Conservation (phyloP, 257 asterid species). For the Coffea canephora region DNA sequence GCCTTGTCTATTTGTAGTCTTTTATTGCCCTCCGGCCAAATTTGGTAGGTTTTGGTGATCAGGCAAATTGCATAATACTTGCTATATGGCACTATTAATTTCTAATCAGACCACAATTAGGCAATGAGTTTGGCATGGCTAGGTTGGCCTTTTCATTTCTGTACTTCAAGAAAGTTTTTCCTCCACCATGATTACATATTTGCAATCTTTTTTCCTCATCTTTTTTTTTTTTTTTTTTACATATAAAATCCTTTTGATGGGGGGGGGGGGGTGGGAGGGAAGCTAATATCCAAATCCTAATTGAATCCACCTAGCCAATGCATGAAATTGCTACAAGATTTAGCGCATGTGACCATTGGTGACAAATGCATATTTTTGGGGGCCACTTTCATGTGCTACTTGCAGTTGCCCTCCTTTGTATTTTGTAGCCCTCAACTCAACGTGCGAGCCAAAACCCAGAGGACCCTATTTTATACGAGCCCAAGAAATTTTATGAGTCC, state of each 20-base stretch:
- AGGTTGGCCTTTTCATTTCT: background rate
- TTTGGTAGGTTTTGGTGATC: background rate
- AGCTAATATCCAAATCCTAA: conserved; percentile 14
- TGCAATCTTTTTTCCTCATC: background rate
- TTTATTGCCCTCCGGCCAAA: background rate
- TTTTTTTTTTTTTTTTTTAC: too few relatives aligned
- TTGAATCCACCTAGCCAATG: conserved; percentile 30
- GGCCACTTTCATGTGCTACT: conserved; percentile 65
- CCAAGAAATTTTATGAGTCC: background rate
- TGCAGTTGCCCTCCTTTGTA: conserved; percentile 16
- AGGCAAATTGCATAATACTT: background rate
- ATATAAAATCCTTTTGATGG: too few relatives aligned
- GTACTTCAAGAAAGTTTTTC: conserved; percentile 9
- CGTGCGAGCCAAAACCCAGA: background rate
- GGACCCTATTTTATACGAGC: background rate
- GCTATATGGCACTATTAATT: background rate
- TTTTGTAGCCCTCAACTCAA: too few relatives aligned
- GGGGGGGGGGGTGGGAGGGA: background rate
- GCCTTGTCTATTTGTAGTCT: too few relatives aligned
- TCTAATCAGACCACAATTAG: background rate
- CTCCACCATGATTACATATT: background rate
- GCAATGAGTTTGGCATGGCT: background rate
- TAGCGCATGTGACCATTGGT: conserved; percentile 42
- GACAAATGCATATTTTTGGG: conserved; percentile 32
- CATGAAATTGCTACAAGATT: conserved; percentile 33